Percentiles rank a stretch among this genome's conserved stretches.
phyloP scores from a whole-genome alignment of 2,329 filamentous ascomycete genomes.

The Aspergillus clavatus region DNA sequence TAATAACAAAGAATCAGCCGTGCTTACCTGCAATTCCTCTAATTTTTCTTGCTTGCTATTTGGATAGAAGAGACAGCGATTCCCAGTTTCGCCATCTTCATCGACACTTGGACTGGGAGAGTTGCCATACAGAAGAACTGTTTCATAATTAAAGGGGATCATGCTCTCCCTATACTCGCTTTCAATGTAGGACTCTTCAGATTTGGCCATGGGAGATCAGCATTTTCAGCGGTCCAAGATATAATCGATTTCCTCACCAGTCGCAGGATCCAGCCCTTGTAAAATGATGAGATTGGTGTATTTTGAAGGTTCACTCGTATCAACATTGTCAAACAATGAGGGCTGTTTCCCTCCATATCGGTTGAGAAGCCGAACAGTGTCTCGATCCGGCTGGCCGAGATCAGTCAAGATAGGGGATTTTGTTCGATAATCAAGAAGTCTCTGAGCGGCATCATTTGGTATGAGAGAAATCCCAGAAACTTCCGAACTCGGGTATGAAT shows the following conservation, averaged over 20 bases:
- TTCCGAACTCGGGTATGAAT: conserved; percentile 7
- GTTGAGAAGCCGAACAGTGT: conserved; percentile 55
- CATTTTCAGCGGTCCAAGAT: too few species aligned
- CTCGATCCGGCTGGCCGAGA: conserved; percentile 40
- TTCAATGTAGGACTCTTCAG: conserved; percentile 9
- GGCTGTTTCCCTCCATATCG: conserved; percentile 53
- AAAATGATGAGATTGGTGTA: conserved; percentile 33
- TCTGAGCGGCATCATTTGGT: conserved; percentile 30
- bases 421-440: conserved; percentile 46
- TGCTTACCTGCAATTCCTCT: too few species aligned
- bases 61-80: background rate
- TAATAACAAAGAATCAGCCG: too few species aligned
- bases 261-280: conserved; percentile 58
- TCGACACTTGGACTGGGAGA: background rate
- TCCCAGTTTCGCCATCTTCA: background rate
- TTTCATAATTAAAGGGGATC: background rate
- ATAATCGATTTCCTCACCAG: too few species aligned
- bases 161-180: conserved; percentile 7
- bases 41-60: background rate
- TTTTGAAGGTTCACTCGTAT: conserved; percentile 12
- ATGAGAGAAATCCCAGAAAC: conserved; percentile 8
- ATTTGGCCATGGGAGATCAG: conserved; percentile 21
- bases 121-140: conserved; percentile 4
- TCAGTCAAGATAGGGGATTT: conserved; percentile 45
- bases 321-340: conserved; percentile 47